Percentiles rank a stretch among this genome's conserved stretches.
Conservation (phyloP, 1,284 basidiomycete genomes). For the Ustilago loliicola region DNA sequence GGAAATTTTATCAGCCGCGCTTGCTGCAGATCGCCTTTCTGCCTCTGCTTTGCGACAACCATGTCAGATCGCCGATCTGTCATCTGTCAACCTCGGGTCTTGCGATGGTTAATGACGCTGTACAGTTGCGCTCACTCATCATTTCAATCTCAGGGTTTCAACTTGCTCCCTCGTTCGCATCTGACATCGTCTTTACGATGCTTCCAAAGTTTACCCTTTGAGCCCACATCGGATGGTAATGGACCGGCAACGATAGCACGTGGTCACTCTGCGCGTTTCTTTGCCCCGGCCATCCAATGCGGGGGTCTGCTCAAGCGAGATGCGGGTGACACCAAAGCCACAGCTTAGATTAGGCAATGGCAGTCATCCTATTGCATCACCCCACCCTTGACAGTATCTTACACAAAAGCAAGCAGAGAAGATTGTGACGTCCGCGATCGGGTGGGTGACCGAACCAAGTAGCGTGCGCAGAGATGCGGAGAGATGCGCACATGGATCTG, state of each 20-base stretch:
- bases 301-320: neutral
- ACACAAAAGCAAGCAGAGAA: neutral
- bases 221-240: neutral
- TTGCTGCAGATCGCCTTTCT: neutral
- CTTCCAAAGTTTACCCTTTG: neutral
- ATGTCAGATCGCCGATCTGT: neutral
- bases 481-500: neutral
- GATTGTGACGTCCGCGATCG: neutral
- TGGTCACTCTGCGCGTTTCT: conserved; percentile 7
- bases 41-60: too few relatives aligned
- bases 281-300: conserved; percentile 3
- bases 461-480: neutral
- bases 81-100: neutral
- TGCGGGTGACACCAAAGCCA: neutral
- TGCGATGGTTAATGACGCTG: conserved; percentile 8
- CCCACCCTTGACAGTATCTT: neutral
- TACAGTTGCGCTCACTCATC: conserved; percentile 23
- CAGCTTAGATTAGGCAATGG: conserved; percentile 1
- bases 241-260: neutral
- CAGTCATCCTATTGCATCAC: conserved; percentile 2
- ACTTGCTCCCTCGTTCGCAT: neutral
- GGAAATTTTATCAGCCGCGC: neutral
- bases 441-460: too few relatives aligned
- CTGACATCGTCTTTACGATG: neutral
- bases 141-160: conserved; percentile 3